These are phyloP conservation scores for Ganoderma resinaceum DNA, from an alignment of 1,284 basidiomycete species.

Conservation along the genomic window DNA sequence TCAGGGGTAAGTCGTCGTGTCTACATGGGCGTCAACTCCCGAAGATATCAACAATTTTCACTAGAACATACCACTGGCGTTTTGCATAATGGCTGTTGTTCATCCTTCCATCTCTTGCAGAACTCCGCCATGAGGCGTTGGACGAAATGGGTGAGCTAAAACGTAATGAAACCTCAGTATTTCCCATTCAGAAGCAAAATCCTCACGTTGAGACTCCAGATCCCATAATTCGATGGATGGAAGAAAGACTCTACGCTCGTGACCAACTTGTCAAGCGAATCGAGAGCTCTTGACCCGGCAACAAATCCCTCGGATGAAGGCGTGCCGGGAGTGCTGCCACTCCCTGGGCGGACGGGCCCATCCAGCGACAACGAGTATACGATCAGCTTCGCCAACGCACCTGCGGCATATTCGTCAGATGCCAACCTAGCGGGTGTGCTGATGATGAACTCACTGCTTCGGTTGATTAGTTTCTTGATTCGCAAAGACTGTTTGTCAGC, in stretches of 20 bases:
- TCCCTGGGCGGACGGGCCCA: slow-evolving; percentile 61
- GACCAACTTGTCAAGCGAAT: slow-evolving; percentile 88
- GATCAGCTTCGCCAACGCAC: slow-evolving; percentile 85
- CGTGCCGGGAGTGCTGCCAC: slow-evolving; percentile 41
- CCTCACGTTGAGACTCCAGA: slow-evolving; percentile 68
- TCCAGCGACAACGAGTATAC: slow-evolving; percentile 94
- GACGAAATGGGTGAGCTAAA: slow-evolving; percentile 77
- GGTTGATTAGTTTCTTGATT: slow-evolving; percentile 62
- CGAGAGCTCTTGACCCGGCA: slow-evolving; percentile 90
- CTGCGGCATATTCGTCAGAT: slow-evolving; percentile 44
- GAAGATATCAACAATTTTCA: background rate
- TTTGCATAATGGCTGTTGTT: slow-evolving; percentile 81
- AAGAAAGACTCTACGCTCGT: slow-evolving; percentile 95
- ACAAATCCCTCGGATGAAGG: slow-evolving; percentile 60
- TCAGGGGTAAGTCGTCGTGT: slow-evolving; percentile 79
- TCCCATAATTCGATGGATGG: slow-evolving; percentile 85
- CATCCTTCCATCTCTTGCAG: slow-evolving; percentile 83
- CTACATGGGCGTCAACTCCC: slow-evolving; percentile 42
- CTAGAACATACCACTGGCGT: slow-evolving; percentile 69
- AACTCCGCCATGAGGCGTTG: slow-evolving; percentile 86
- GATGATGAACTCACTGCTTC: slow-evolving; percentile 2
- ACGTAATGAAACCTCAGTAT: background rate
- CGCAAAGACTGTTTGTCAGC: slow-evolving; percentile 70
- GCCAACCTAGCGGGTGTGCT: slow-evolving; percentile 2
- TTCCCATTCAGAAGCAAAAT: too few relatives aligned